Evolutionary conservation across 257 asterid genomes (phyloP).

Genomic region (Haberlea rhodopensis): DNA sequence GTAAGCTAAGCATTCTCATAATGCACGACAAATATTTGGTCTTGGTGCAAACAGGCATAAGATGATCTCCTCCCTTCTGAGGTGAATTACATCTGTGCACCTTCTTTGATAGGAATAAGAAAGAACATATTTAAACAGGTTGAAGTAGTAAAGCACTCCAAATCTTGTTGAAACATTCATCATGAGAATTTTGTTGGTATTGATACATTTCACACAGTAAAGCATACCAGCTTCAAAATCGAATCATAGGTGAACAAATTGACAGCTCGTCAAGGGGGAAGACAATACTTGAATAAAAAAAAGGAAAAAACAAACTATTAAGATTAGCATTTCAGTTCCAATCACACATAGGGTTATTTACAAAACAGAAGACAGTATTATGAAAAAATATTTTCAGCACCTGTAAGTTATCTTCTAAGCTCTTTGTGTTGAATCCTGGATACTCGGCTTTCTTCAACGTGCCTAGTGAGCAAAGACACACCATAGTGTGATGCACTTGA

Average conservation of each 20-base stretch:
- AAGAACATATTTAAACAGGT: not conserved
- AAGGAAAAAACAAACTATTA: not conserved
- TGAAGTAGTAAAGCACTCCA: not conserved
- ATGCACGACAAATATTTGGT: not conserved
- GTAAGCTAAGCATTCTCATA: not conserved
- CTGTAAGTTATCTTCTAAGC: slow-evolving; percentile 46
- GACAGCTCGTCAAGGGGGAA: not conserved
- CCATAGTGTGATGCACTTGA: slow-evolving; percentile 82
- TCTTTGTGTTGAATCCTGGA: slow-evolving; percentile 46
- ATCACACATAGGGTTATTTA: slow-evolving; percentile 16
- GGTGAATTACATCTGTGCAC: not conserved
- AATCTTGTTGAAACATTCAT: not conserved
- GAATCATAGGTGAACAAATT: slow-evolving; percentile 17
- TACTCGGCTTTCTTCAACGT: slow-evolving; percentile 53
- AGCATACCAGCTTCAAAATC: slow-evolving; percentile 3
- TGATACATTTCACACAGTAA: not conserved
- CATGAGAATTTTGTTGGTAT: not conserved
- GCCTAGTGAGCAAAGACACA: slow-evolving; percentile 71
- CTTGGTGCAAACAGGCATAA: not conserved
- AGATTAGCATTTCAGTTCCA: slow-evolving; percentile 21
- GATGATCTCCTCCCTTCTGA: not conserved
- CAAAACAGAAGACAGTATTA: slow-evolving; percentile 27
- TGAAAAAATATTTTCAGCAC: slow-evolving; percentile 29
- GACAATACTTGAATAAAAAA: not conserved
- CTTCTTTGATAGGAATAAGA: not conserved